Conservation (phyloP, 441 rosid genomes). For the Eruca vesicaria region DNA sequence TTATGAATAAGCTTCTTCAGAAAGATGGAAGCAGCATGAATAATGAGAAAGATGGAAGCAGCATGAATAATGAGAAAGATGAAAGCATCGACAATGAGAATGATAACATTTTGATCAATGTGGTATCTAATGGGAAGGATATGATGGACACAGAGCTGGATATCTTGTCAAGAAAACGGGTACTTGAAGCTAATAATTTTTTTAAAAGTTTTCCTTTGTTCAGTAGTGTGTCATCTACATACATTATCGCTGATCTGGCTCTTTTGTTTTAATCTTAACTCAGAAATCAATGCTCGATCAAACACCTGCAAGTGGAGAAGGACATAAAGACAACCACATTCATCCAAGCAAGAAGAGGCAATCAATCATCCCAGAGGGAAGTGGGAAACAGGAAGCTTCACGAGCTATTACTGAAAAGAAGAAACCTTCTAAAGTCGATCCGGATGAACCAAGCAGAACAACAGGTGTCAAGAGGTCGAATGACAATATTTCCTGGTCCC, state of each 20-base stretch:
- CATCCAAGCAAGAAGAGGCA: conserved; percentile 40
- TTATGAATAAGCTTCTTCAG: conserved; percentile 69
- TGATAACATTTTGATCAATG: conserved; percentile 55
- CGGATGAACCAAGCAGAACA: conserved; percentile 28
- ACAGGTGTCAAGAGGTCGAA: conserved; percentile 27
- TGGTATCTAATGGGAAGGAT: conserved; percentile 38
- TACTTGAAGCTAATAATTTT: conserved; percentile 30
- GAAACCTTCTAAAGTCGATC: conserved; percentile 22
- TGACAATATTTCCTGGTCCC: conserved; percentile 49
- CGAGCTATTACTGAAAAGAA: conserved; percentile 26
- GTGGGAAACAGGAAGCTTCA: conserved; percentile 28
- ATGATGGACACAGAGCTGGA: conserved; percentile 17
- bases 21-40: conserved; percentile 44
- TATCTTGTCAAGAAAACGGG: conserved; percentile 43
- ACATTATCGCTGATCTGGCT: neutral
- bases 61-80: conserved; percentile 41
- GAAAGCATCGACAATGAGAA: conserved; percentile 44
- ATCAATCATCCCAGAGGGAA: conserved; percentile 31
- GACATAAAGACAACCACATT: conserved; percentile 23
- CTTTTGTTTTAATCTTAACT: conserved; percentile 23
- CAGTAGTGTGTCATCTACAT: neutral
- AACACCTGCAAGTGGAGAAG: conserved; percentile 33
- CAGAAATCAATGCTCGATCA: conserved; percentile 43
- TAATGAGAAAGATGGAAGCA: conserved; percentile 41
- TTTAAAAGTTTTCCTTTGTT: neutral